These are phyloP conservation scores for Chaetomium cochliodes DNA, from an alignment of 495 filamentous ascomycete genomes.

Conservation along the genomic window DNA sequence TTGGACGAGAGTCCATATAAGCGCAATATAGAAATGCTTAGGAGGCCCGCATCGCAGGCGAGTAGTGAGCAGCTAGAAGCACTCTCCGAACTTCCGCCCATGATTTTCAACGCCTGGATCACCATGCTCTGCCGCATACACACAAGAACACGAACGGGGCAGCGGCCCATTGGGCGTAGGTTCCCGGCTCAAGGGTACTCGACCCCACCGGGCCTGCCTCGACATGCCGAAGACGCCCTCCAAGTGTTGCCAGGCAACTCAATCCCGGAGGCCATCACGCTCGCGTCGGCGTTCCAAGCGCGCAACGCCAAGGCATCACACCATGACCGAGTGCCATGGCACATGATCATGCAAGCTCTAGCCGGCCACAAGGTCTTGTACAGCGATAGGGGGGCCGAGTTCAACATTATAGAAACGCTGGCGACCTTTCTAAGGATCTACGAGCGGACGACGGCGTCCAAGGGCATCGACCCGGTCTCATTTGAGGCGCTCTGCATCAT, in stretches of 20 bases:
- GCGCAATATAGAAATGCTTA: conserved; percentile 13
- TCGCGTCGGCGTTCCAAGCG: conserved; percentile 25
- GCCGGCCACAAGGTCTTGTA: conserved; percentile 25
- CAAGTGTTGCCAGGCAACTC: background rate
- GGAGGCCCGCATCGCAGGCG: conserved; percentile 8
- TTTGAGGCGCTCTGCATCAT: conserved; percentile 28
- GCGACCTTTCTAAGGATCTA: conserved; percentile 25
- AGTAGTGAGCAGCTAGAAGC: background rate
- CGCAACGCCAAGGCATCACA: conserved; percentile 2
- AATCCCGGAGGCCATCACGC: conserved; percentile 26
- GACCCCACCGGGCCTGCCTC: too few species aligned
- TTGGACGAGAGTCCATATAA: conserved; percentile 37
- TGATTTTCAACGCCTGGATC: conserved; percentile 42
- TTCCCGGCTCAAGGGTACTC: too few species aligned
- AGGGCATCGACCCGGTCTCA: conserved; percentile 24
- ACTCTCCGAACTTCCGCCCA: conserved; percentile 21
- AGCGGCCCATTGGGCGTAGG: too few species aligned
- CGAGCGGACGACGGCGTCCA: conserved; percentile 10
- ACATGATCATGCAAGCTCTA: conserved; percentile 31
- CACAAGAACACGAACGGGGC: conserved; percentile 21
- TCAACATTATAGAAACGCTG: conserved; percentile 24
- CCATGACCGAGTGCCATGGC: conserved; percentile 29
- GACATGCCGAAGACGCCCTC: too few species aligned
- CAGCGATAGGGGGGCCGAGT: conserved; percentile 8
- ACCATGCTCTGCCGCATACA: conserved; percentile 39